phyloP scores from a whole-genome alignment of 148 eudicot species.

The Vaccinium corymbosum region DNA sequence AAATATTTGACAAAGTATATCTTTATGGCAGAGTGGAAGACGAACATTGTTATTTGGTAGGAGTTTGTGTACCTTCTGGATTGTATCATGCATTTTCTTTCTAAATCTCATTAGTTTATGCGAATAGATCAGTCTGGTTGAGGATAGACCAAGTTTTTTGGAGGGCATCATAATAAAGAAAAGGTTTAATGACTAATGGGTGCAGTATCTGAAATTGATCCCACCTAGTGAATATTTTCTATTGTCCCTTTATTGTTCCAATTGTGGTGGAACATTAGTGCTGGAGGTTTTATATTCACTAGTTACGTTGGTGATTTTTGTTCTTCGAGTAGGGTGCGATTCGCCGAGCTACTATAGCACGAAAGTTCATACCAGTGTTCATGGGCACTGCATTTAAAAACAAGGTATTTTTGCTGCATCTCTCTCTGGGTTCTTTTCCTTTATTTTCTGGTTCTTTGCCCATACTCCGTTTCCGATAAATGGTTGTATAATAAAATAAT shows the following conservation, averaged over 20 bases:
- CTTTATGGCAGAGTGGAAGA: background rate
- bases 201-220: background rate
- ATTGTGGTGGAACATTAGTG: background rate
- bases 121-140: background rate
- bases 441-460: background rate
- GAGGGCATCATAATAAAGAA: background rate
- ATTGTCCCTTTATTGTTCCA: background rate
- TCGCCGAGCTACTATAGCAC: conserved; percentile 82
- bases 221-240: background rate
- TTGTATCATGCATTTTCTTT: background rate
- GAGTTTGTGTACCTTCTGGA: background rate
- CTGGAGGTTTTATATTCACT: background rate
- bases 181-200: background rate
- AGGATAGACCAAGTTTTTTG: background rate
- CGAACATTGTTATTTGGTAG: background rate
- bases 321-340: conserved; percentile 68
- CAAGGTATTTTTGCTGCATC: conserved; percentile 49
- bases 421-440: conserved; percentile 1
- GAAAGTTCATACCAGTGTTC: conserved; percentile 87
- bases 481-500: background rate
- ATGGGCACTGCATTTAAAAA: conserved; percentile 99
- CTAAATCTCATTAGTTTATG: background rate
- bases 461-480: background rate
- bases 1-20: background rate
- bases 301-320: background rate